Evolutionary conservation across 2,329 filamentous ascomycete genomes (phyloP), one percentile per base, ranked within the genome.

Genomic region (Verticillium zaregamsianum): DNA sequence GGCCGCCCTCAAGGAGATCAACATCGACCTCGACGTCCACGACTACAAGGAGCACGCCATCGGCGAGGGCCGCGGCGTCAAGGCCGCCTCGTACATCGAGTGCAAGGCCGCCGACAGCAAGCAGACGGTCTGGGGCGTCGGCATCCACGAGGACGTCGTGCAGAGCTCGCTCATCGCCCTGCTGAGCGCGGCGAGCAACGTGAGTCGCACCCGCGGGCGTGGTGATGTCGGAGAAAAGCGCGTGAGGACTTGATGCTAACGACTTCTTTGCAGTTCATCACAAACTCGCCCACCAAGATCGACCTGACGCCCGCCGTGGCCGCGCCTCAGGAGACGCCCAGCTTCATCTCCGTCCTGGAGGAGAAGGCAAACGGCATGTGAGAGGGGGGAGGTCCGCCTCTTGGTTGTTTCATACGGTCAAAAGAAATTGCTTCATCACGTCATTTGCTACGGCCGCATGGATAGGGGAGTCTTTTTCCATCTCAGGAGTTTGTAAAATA

Each of bases 31-130:
- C 28, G 94, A 98, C 72, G 92, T 98, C 59, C 86, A 89, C 55
- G 92, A 97, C 74, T 98, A 98, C 82, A 97, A 96, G 81, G 95
- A 98, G 76, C 94, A 98, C 77, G 90, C 93, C 32, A 93, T 98
- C 68, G 92, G 92, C 66, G 82, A 83, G 59, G 92, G 91, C 64
- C 86, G 87, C 62, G 86, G 92, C 64, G 92, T 94, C 67, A 96
- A 96, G 80, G 94, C 94, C n/a, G 94, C 93, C 2, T 92, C 93
- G 2, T 98, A 96, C 73, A 96, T 98, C 66, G 91, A 97, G 76
- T 97, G 93, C 76, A 93, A 85, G 32, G 83, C 88, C 23, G 77
- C 84, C 4, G 86, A 85, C 56, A 89, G 82, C 65, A 84, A 84
- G 60, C 82, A 91, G 69, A 90, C 86, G 70, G 90, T 96, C 2